Evolutionary conservation across 2,329 filamentous ascomycete species (phyloP).

Genomic region (Zymoseptoria crescenta): DNA sequence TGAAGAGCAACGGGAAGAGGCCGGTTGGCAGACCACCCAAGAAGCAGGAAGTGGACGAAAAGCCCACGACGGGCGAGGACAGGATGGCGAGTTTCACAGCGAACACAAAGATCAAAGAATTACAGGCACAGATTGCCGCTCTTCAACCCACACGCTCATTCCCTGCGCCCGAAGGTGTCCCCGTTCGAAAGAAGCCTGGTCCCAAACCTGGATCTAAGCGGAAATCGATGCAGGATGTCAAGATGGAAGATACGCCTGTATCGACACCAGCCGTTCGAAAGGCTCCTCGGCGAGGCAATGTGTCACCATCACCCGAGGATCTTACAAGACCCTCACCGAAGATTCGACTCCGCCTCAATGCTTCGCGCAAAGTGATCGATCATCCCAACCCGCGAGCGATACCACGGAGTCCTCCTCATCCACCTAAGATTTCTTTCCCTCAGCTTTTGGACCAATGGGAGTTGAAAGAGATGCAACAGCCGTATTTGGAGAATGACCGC

Average conservation of each 20-base stretch:
- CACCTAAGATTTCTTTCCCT: slow-evolving; percentile 24
- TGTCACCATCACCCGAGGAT: slow-evolving; percentile 14
- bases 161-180: slow-evolving; percentile 6
- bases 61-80: slow-evolving; percentile 5
- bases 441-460: slow-evolving; percentile 29
- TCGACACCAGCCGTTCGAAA: slow-evolving; percentile 18
- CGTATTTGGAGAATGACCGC: slow-evolving; percentile 25
- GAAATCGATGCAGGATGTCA: slow-evolving; percentile 13
- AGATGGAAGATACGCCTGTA: slow-evolving; percentile 4
- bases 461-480: slow-evolving; percentile 28
- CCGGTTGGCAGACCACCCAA: slow-evolving; percentile 4
- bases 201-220: slow-evolving; percentile 15
- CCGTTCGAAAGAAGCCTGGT: not conserved
- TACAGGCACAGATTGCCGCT: slow-evolving; percentile 26
- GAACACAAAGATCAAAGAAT: slow-evolving; percentile 18
- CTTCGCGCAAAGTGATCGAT: slow-evolving; percentile 14
- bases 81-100: slow-evolving; percentile 12
- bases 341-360: slow-evolving; percentile 24
- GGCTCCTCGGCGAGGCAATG: slow-evolving; percentile 11
- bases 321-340: slow-evolving; percentile 20
- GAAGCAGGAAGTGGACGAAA: slow-evolving; percentile 2
- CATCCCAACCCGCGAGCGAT: slow-evolving; percentile 28
- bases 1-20: slow-evolving; percentile 12
- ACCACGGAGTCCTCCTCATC: slow-evolving; percentile 19
- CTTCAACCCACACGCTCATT: slow-evolving; percentile 23